Conservation (phyloP, 371 early-diverging fungal species). For the Thermomucor indicae-seudaticae region DNA sequence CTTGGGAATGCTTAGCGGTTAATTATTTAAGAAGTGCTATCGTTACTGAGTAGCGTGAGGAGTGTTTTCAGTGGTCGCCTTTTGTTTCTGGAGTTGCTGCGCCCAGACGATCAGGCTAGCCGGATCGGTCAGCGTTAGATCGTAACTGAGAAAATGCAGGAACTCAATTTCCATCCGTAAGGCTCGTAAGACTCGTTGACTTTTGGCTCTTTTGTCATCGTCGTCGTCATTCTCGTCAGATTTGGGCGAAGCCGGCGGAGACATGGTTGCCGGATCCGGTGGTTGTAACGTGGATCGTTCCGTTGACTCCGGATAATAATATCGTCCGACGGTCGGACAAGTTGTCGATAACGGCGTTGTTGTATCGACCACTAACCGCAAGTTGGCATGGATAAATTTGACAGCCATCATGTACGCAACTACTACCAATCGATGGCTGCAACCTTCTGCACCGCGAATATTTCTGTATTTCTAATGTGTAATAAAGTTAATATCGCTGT, state of each 20-base stretch:
- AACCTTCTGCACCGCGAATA: constrained; percentile 50
- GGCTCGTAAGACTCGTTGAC: constrained; percentile 13
- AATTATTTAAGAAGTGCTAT: too few species aligned
- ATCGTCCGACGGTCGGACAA: too few species aligned
- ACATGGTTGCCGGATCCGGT: neutral
- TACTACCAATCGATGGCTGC: constrained; percentile 50
- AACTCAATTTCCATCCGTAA: constrained; percentile 58
- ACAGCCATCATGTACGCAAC: constrained; percentile 58
- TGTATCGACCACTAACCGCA: constrained; percentile 29
- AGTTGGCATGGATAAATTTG: constrained; percentile 46
- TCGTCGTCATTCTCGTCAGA: neutral
- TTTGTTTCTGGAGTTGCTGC: neutral
- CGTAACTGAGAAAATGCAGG: constrained; percentile 48
- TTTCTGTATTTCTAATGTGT: constrained; percentile 37
- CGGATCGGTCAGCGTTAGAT: constrained; percentile 33
- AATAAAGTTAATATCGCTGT: neutral
- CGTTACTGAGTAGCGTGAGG: too few species aligned
- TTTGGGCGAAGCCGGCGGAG: constrained; percentile 9
- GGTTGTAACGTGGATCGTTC: constrained; percentile 9
- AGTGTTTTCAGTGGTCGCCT: too few species aligned
- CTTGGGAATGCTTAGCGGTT: too few species aligned
- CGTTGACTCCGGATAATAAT: constrained; percentile 5
- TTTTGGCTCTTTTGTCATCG: constrained; percentile 2
- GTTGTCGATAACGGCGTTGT: constrained; percentile 9
- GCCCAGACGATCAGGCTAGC: constrained; percentile 32